A percentile compares a stretch with the other conserved stretches of the same genome.
phyloP scores from a whole-genome alignment of 116 monocot genomes.

The Trichopus zeylanicus region DNA sequence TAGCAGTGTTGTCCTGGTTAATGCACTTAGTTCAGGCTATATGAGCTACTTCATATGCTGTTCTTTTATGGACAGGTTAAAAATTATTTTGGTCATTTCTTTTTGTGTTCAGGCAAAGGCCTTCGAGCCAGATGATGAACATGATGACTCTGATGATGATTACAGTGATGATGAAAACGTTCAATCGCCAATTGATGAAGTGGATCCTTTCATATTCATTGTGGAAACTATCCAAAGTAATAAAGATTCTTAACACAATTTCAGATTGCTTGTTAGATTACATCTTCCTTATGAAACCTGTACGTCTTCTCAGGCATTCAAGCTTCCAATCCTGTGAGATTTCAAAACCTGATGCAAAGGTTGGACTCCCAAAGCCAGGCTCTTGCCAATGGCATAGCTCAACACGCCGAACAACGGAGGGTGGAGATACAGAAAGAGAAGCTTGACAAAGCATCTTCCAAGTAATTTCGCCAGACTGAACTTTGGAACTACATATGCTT shows the following conservation, averaged over 20 bases:
- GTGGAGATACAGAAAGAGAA: slow-evolving; percentile 85
- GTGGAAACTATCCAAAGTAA: slow-evolving; percentile 82
- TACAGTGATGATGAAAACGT: slow-evolving; percentile 78
- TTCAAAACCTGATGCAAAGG: slow-evolving; percentile 70
- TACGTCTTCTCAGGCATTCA: slow-evolving; percentile 39
- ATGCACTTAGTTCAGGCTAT: no score
- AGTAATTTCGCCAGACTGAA: not conserved
- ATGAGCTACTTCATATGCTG: not conserved
- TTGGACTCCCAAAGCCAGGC: slow-evolving; percentile 68
- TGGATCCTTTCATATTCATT: slow-evolving; percentile 91
- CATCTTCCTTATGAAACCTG: no score
- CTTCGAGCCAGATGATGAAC: slow-evolving; percentile 54
- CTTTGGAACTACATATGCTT: no score
- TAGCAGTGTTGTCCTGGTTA: no score
- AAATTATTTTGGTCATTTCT: not conserved
- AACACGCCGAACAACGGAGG: slow-evolving; percentile 62
- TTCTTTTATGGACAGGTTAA: not conserved
- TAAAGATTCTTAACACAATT: not conserved
- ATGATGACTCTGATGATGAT: slow-evolving; percentile 78
- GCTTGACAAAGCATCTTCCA: slow-evolving; percentile 43
- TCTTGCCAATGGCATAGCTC: slow-evolving; percentile 52
- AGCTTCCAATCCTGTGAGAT: slow-evolving; percentile 50
- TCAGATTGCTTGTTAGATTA: no score
- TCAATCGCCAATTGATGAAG: slow-evolving; percentile 82
- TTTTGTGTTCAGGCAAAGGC: slow-evolving; percentile 50